Base-by-base conservation (phyloP, 2,329 filamentous ascomycete genomes). In the Emmonsiellopsis sp. region DNA sequence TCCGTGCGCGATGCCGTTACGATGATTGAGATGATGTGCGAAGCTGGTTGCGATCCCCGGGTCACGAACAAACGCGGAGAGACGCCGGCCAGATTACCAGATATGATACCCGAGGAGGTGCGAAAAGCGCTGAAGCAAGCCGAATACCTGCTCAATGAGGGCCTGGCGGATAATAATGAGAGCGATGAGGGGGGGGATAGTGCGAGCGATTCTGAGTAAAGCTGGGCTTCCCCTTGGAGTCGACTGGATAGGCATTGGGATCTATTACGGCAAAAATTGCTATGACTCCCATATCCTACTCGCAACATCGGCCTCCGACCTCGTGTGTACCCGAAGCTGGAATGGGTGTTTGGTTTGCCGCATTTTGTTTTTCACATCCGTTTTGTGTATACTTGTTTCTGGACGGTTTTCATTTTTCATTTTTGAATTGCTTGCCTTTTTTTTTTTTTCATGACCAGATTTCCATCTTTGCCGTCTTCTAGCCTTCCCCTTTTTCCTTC, bases 21-120 rank as follows among this genome's bases (percentile, higher is more conserved):
- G 34, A 76, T 76, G 73, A 68, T 74, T 56, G 70, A 70, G 57
- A 76, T 76, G 73, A 73, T 75, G 68, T 72, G 73, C 54, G 73
- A 76, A 46, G 73, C 73, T 30, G 73, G 73, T 44, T 75, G 72
- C 54, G 73, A 76, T 60, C 73, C 73, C 7, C 69, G 74, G 37
- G 71, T 76, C 53, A 67, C 70, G 57, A 76, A 77, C 59, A 74
- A 74, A 59, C 70, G 73, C 51, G 69, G 70, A 31, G 70, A 74
- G 51, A 77, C 75, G 54, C 71, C 75, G 1, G 63, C 65, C 0
- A 72, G 76, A 43, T 61, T 76, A 34, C 72, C 74, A 47, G 73
- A 70, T 52, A 63, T 63, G 11, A 65, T 73, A 47, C 71, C 74
- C 32, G 63, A 63, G 34, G 70, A 72, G 32, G 67, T 76, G 35